These are phyloP conservation scores for Chiua sp. DNA, from an alignment of 1,284 basidiomycete genomes.

Conservation along the genomic window DNA sequence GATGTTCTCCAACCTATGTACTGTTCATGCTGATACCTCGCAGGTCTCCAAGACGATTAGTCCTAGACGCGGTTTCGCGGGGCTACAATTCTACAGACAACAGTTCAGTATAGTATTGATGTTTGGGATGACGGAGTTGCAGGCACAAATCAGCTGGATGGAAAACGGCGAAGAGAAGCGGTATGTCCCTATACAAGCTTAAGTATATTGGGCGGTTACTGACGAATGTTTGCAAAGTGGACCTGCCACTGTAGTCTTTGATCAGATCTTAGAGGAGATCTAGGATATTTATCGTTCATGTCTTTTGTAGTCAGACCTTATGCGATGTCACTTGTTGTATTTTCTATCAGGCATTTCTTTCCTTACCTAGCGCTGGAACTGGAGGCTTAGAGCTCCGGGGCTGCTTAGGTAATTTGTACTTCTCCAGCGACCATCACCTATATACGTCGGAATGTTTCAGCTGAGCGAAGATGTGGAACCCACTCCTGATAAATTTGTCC, in stretches of 20 bases:
- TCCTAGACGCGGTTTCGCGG: slow-evolving; percentile 37
- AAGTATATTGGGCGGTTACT: not conserved
- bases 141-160: slow-evolving; percentile 53
- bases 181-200: slow-evolving; percentile 7
- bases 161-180: slow-evolving; percentile 38
- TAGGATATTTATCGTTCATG: slow-evolving; percentile 5
- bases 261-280: slow-evolving; percentile 38
- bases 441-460: too few species aligned
- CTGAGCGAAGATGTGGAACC: too few species aligned
- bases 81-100: slow-evolving; percentile 43
- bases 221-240: slow-evolving; percentile 26
- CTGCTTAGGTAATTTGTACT: too few species aligned
- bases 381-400: too few species aligned
- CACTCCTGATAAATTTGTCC: too few species aligned
- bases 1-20: slow-evolving; percentile 50
- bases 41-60: slow-evolving; percentile 36
- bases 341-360: too few species aligned
- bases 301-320: too few species aligned
- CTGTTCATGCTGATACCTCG: slow-evolving; percentile 46
- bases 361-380: too few species aligned
- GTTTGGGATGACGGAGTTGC: slow-evolving; percentile 53
- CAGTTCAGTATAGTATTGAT: slow-evolving; percentile 53
- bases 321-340: too few species aligned
- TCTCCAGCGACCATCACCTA: too few species aligned
- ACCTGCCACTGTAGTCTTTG: slow-evolving; percentile 37